Evolutionary conservation across 1,139 yeast species (phyloP).

Genomic region (Trichomonascaceae sp.): DNA sequence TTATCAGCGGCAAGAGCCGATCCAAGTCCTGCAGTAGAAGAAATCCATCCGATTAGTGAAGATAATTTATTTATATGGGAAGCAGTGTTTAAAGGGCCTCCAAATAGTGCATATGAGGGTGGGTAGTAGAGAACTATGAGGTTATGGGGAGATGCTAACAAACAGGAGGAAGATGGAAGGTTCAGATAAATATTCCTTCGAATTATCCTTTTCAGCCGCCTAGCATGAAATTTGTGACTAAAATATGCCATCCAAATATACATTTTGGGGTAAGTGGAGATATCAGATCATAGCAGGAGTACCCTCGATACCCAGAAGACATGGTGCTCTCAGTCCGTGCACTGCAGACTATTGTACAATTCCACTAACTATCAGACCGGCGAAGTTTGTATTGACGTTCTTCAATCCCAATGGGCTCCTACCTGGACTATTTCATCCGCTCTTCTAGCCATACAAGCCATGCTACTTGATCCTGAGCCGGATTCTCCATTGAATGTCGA

Average conservation of each 20-base stretch:
- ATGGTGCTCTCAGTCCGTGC: too few relatives aligned
- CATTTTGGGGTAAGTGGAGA: slow-evolving; percentile 37
- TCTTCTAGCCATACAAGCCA: slow-evolving; percentile 62
- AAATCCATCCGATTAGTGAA: slow-evolving; percentile 43
- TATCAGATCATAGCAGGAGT: background rate
- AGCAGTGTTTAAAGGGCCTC: slow-evolving; percentile 55
- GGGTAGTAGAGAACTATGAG: background rate
- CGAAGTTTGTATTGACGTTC: slow-evolving; percentile 78
- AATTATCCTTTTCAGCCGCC: slow-evolving; percentile 74
- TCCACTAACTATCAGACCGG: slow-evolving; percentile 43
- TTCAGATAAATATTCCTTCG: slow-evolving; percentile 45
- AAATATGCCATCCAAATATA: slow-evolving; percentile 72
- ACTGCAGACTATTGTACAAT: too few relatives aligned
- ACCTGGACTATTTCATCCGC: slow-evolving; percentile 76
- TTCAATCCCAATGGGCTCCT: slow-evolving; percentile 73
- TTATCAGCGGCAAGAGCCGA: slow-evolving; percentile 36
- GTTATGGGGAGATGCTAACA: background rate
- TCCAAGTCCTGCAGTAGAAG: slow-evolving; percentile 31
- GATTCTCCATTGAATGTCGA: slow-evolving; percentile 83
- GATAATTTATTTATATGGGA: slow-evolving; percentile 53
- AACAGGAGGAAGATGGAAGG: slow-evolving; percentile 49
- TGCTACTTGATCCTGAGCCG: slow-evolving; percentile 75
- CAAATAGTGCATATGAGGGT: slow-evolving; percentile 42
- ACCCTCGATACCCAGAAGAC: too few relatives aligned
- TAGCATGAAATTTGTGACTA: slow-evolving; percentile 44